Evolutionary conservation across 495 filamentous ascomycete genomes (phyloP), one percentile per base, ranked within the genome.

Genomic region (Aspergillus homomorphus): DNA sequence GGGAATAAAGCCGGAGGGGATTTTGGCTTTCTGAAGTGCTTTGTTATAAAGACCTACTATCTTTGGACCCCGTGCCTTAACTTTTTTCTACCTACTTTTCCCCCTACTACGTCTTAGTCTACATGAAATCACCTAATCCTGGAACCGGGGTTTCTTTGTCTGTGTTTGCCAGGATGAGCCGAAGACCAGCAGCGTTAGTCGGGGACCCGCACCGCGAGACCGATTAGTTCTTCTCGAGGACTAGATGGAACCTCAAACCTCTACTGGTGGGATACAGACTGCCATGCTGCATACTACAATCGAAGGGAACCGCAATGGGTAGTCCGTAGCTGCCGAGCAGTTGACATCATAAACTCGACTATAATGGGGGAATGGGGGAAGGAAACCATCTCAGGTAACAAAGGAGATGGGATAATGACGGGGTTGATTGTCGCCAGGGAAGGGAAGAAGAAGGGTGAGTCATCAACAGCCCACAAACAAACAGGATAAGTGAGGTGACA

Each of bases 21-120:
- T 59, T 62, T n/a, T 61, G 60, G 63, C 52, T 60, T 61, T 61
- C 63, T 59, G 9, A 68, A 66, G 66, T 65, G 56, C 63, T 68
- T 68, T 68, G 66, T 68, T 68, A 61, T 53, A 64, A 56, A 49
- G 53, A 49, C 19, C 30, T 19, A 54, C 55, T 60, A 58, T 62
- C 46, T 57, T 57, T 63, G 56, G 42, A 42, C 46, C 46, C 28
- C 49, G 54, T 57, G 28, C 18, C 23, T 18, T 61, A 48, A 22
- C 57, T 33, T 54, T 56, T 50, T 55, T 52, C 45, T 9, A n/a
- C 21, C 33, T 19, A 20, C 51, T 58, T 30, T 51, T 30, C 26
- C 53, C 45, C 18, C 55, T 38, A 45, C 55, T 54, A 42, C 55
- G 33, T 38, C 33, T 38, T 38, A 38, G 33, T 38, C 33, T 14